These are phyloP conservation scores for Xylaria multiplex DNA, from an alignment of 2,329 filamentous ascomycete genomes.

Conservation along the genomic window DNA sequence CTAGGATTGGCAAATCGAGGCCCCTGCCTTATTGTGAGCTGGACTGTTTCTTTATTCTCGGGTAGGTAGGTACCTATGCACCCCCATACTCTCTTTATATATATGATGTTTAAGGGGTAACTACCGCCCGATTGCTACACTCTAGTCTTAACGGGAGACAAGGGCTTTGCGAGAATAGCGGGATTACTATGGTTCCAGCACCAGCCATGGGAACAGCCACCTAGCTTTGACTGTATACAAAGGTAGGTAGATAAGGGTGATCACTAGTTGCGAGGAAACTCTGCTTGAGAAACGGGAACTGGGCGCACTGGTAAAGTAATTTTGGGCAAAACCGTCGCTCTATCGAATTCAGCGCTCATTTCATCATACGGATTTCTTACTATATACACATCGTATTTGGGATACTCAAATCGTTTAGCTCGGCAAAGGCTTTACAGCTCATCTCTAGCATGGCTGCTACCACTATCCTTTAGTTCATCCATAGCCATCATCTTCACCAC, in stretches of 20 bases:
- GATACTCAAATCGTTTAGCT: conserved; percentile 14
- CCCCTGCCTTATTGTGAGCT: too few species aligned
- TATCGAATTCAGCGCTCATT: conserved; percentile 32
- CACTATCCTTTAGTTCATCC: conserved; percentile 69
- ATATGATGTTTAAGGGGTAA: too few species aligned
- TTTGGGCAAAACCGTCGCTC: background rate
- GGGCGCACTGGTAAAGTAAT: background rate
- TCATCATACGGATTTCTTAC: conserved; percentile 25
- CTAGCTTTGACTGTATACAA: background rate
- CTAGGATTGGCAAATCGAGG: too few species aligned
- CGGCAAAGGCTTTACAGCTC: conserved; percentile 55
- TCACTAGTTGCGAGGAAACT: background rate
- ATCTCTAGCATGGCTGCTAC: conserved; percentile 52
- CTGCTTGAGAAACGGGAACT: background rate
- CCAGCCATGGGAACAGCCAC: background rate
- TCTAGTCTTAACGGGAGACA: too few species aligned
- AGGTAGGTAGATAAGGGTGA: background rate
- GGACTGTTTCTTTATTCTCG: too few species aligned
- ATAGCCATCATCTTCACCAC: conserved; percentile 98
- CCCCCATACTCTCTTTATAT: too few species aligned
- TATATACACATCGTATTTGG: conserved; percentile 29
- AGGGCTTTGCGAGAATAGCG: too few species aligned
- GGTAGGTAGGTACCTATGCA: too few species aligned
- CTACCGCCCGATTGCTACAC: too few species aligned
- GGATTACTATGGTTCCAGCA: background rate